These are phyloP conservation scores for Carpediemonas membranifera DNA, from an alignment of 78 protist genomes.

Conservation along the genomic window DNA sequence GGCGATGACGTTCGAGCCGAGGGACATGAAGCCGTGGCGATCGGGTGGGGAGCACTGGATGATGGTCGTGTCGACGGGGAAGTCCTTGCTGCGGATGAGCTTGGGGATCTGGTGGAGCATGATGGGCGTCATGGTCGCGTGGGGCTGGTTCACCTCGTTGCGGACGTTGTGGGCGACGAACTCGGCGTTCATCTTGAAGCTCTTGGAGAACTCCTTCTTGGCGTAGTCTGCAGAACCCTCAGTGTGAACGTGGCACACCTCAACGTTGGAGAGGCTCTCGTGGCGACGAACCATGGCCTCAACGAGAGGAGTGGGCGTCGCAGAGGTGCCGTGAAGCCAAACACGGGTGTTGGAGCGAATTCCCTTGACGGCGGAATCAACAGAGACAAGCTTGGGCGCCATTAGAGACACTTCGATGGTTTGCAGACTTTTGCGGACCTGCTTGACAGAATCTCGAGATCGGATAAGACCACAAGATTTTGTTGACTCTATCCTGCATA, in stretches of 20 bases:
- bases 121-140: slow-evolving; percentile 7
- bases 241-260: slow-evolving; percentile 8
- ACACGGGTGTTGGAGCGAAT: not conserved
- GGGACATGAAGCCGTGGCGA: slow-evolving; percentile 26
- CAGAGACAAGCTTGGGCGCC: too few relatives aligned
- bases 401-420: too few relatives aligned
- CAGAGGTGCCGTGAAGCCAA: slow-evolving; percentile 3
- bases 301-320: not conserved
- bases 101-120: slow-evolving; percentile 22
- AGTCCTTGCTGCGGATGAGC: not conserved
- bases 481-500: too few relatives aligned
- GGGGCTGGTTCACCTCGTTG: not conserved
- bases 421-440: too few relatives aligned
- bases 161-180: not conserved
- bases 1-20: slow-evolving; percentile 18
- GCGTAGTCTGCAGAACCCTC: slow-evolving; percentile 19
- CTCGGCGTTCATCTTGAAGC: not conserved
- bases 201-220: not conserved
- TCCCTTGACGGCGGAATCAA: too few relatives aligned
- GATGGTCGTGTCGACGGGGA: slow-evolving; percentile 8
- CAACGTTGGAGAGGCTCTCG: not conserved
- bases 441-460: too few relatives aligned
- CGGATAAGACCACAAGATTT: too few relatives aligned
- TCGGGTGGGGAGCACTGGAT: slow-evolving; percentile 21
- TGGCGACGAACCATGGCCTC: slow-evolving; percentile 4